phyloP scores from a whole-genome alignment of 495 filamentous ascomycete species.

The Trichoderma orchidacearum region DNA sequence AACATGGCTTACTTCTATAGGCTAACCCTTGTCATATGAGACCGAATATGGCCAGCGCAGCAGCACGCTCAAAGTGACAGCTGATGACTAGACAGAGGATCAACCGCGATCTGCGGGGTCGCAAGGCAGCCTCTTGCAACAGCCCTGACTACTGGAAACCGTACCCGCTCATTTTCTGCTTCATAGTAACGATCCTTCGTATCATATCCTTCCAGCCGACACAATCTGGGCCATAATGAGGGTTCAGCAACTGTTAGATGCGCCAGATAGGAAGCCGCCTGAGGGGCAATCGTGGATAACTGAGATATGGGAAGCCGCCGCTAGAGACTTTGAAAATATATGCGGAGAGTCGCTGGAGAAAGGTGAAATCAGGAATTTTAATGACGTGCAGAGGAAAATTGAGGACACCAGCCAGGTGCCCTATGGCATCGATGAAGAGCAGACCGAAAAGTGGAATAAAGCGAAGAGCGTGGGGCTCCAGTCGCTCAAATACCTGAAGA shows the following conservation, averaged over 20 bases:
- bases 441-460: conserved; percentile 5
- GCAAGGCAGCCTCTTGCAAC: too few species aligned
- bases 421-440: background rate
- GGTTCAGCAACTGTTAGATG: background rate
- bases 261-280: background rate
- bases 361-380: conserved; percentile 5
- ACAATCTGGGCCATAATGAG: background rate
- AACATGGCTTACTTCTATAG: too few species aligned
- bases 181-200: too few species aligned
- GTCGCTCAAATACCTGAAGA: conserved; percentile 4
- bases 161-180: too few species aligned
- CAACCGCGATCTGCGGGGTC: too few species aligned
- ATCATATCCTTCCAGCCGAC: too few species aligned
- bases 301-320: conserved; percentile 5
- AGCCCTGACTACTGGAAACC: too few species aligned
- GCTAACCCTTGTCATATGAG: too few species aligned
- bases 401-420: background rate
- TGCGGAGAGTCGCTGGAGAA: conserved; percentile 4
- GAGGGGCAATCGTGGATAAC: background rate
- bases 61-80: too few species aligned
- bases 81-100: too few species aligned
- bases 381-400: conserved; percentile 5
- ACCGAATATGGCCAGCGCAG: too few species aligned
- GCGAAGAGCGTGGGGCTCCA: conserved; percentile 6
- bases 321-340: conserved; percentile 3